Evolutionary conservation across 192 early-diverging fungal species (phyloP).

Genomic region (Allomyces javanicus): DNA sequence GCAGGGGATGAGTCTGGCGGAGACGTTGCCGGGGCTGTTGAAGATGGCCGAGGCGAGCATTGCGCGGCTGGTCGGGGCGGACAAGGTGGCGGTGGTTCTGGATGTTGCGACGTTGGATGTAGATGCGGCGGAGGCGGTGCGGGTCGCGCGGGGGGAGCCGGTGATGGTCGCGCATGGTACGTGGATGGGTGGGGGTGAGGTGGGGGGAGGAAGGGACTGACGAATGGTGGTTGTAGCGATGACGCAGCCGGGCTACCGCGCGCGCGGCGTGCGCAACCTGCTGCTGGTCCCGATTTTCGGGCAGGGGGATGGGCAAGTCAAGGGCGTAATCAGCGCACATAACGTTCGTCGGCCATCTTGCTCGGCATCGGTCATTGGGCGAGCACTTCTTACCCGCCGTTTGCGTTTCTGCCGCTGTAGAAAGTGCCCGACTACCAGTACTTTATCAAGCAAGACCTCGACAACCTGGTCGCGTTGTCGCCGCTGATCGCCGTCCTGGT

Average conservation of each 20-base stretch:
- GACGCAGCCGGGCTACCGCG: not conserved
- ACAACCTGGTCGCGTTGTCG: not conserved
- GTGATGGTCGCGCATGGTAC: no score
- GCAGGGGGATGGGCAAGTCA: not conserved
- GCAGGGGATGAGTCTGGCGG: not conserved
- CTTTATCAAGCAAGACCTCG: not conserved
- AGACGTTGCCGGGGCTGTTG: not conserved
- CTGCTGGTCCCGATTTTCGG: not conserved
- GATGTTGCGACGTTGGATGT: not conserved
- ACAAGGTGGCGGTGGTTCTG: not conserved
- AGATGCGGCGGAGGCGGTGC: not conserved
- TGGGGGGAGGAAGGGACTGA: no score
- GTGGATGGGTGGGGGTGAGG: no score
- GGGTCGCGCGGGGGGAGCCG: no score
- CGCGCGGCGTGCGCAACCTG: not conserved
- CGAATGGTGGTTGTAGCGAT: no score
- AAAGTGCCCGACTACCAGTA: not conserved
- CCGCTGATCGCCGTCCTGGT: not conserved
- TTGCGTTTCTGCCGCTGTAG: not conserved
- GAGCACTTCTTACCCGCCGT: not conserved
- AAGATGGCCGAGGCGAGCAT: not conserved
- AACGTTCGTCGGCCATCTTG: not conserved
- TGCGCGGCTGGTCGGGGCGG: not conserved
- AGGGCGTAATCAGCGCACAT: not conserved
- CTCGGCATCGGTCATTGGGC: no score